Conservation (phyloP, 495 filamentous ascomycete genomes). For the Hypoxylon intermedium region DNA sequence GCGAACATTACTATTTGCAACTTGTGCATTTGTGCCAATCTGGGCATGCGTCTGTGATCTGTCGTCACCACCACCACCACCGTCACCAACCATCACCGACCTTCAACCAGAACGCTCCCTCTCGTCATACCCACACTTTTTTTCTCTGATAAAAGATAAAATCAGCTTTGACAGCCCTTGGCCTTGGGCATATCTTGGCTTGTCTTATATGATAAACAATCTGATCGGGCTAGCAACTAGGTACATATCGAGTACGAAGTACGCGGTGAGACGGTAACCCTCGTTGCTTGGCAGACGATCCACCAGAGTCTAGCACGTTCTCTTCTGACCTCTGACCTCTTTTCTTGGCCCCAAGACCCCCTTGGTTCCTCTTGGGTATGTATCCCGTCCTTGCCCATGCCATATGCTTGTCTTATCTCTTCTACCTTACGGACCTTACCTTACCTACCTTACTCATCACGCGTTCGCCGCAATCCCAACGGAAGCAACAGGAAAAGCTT, state of each 20-base stretch:
- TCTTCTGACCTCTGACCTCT: slow-evolving; percentile 23
- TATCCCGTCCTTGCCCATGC: neutral
- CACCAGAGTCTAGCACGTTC: slow-evolving; percentile 40
- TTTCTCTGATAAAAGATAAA: neutral
- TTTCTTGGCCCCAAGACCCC: slow-evolving; percentile 19
- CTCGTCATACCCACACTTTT: neutral
- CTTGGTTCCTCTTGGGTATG: slow-evolving; percentile 13
- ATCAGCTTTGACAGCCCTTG: neutral
- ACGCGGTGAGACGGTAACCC: slow-evolving; percentile 33
- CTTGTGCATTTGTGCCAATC: slow-evolving; percentile 25
- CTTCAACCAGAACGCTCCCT: no score
- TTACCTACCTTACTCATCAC: slow-evolving; percentile 39
- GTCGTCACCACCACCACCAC: no score
- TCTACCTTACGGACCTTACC: no score
- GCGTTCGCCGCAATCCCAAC: slow-evolving; percentile 28
- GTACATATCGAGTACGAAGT: slow-evolving; percentile 17
- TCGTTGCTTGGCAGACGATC: slow-evolving; percentile 33
- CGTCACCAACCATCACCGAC: no score
- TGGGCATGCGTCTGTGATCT: neutral
- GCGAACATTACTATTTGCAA: slow-evolving; percentile 17
- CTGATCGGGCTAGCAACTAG: neutral
- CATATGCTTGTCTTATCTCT: slow-evolving; percentile 22
- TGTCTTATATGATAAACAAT: neutral
- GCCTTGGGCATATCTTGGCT: neutral
- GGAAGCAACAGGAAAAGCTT: slow-evolving; percentile 32